Conservation (phyloP, 495 filamentous ascomycete species). For the Penicillium dipodomyicola region DNA sequence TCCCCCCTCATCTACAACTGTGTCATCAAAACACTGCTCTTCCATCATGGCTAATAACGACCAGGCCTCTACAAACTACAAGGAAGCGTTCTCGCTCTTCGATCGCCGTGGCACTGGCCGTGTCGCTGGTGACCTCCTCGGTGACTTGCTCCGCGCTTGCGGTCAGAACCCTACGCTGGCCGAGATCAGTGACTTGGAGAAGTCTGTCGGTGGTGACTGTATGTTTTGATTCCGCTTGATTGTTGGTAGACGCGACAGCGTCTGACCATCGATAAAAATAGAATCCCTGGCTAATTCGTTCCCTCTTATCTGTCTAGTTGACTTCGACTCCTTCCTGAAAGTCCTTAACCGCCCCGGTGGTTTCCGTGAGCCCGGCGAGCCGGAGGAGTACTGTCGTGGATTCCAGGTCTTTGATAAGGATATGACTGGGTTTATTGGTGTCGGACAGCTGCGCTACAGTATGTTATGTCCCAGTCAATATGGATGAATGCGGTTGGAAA, state of each 20-base stretch:
- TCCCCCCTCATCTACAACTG: conserved; percentile 6
- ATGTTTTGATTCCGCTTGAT: conserved; percentile 33
- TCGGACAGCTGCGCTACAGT: conserved; percentile 93
- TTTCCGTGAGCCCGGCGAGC: conserved; percentile 96
- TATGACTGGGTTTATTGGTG: conserved; percentile 94
- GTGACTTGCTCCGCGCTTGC: conserved; percentile 91
- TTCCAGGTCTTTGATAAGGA: conserved; percentile 99
- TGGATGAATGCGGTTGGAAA: neutral
- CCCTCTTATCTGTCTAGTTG: conserved; percentile 57
- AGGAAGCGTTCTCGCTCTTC: conserved; percentile 99
- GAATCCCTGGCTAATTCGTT: neutral
- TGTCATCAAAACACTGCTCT: conserved; percentile 15
- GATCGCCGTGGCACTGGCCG: conserved; percentile 96
- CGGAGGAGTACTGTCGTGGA: conserved; percentile 94
- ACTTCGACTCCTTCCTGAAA: conserved; percentile 95
- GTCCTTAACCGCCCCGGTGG: conserved; percentile 95
- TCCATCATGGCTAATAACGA: conserved; percentile 37
- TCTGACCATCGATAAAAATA: neutral
- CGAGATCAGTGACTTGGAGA: conserved; percentile 88
- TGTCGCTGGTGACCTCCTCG: conserved; percentile 79
- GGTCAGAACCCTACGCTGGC: conserved; percentile 95
- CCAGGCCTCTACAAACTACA: conserved; percentile 99
- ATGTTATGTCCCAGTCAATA: conserved; percentile 23
- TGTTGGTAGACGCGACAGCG: neutral
- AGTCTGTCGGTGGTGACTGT: conserved; percentile 86